Evolutionary conservation across 768 basidiomycete species (phyloP).

Genomic region (Dacryopinax spathularia): DNA sequence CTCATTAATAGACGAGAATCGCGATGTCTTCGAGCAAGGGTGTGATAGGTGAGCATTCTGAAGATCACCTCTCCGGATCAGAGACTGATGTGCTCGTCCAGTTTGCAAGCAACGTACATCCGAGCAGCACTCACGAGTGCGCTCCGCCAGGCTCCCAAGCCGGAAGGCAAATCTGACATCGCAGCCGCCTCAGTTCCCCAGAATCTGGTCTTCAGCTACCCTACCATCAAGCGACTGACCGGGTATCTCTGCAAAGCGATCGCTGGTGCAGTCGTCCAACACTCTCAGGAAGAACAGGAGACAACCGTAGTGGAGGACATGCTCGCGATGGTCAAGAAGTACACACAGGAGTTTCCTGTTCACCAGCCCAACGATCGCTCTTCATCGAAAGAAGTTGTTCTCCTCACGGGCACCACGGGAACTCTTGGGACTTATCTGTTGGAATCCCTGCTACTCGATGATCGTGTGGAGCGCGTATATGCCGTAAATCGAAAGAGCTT

Average conservation of each 20-base stretch:
- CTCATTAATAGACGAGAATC: not conserved
- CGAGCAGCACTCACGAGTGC: slow-evolving; percentile 22
- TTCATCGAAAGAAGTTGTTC: not conserved
- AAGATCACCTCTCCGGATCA: not conserved
- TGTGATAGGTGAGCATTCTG: not conserved
- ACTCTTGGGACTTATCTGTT: not conserved
- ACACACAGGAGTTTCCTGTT: slow-evolving; percentile 18
- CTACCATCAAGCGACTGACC: no score
- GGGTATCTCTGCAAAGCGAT: no score
- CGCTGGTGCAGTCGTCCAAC: no score
- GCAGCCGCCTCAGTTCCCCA: slow-evolving; percentile 7
- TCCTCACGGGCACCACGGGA: not conserved
- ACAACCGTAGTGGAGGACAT: slow-evolving; percentile 19
- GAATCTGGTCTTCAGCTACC: slow-evolving; percentile 28
- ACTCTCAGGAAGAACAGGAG: no score
- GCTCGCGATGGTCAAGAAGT: slow-evolving; percentile 30
- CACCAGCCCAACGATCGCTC: not conserved
- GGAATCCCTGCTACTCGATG: not conserved
- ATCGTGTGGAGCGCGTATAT: not conserved
- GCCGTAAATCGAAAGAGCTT: not conserved
- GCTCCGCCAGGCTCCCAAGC: slow-evolving; percentile 12
- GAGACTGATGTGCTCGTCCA: slow-evolving; percentile 6
- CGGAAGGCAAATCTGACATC: not conserved
- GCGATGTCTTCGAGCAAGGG: not conserved
- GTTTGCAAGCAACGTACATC: slow-evolving; percentile 29